These are phyloP conservation scores for Mortierella sp. DNA, from an alignment of 371 early-diverging fungal species.

Conservation along the genomic window DNA sequence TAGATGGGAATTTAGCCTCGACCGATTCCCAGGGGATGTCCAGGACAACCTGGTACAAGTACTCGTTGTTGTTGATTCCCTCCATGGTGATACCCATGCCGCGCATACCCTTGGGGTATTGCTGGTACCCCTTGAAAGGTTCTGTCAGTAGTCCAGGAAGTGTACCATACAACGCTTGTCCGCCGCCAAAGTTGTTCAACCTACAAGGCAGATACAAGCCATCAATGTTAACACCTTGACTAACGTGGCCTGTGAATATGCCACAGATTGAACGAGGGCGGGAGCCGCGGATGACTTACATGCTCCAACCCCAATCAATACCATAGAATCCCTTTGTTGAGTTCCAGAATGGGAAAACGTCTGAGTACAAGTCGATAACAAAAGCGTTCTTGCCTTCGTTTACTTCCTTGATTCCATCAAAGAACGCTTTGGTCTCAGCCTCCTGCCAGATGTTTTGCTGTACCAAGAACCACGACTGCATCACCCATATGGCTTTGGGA, in stretches of 20 bases:
- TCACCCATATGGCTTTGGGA: constrained; percentile 43
- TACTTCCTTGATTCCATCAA: constrained; percentile 43
- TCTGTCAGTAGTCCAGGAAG: constrained; percentile 38
- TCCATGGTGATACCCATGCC: constrained; percentile 55
- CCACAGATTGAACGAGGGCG: too few species aligned
- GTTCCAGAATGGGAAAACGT: constrained; percentile 41
- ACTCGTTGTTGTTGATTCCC: constrained; percentile 53
- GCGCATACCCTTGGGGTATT: constrained; percentile 32
- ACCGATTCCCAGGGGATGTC: constrained; percentile 47
- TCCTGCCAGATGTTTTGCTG: constrained; percentile 18
- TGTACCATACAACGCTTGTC: constrained; percentile 42
- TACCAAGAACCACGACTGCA: constrained; percentile 50
- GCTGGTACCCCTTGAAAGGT: constrained; percentile 34
- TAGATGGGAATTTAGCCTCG: constrained; percentile 9
- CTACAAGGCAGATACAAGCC: neutral
- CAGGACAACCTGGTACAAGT: constrained; percentile 39
- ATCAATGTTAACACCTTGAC: neutral
- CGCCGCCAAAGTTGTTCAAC: constrained; percentile 52
- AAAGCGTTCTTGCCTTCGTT: constrained; percentile 41
- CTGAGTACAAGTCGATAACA: constrained; percentile 48
- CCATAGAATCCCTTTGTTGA: constrained; percentile 34
- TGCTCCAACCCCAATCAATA: constrained; percentile 55
- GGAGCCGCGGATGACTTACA: constrained; percentile 20
- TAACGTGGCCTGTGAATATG: too few species aligned
- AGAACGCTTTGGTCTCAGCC: constrained; percentile 33